Evolutionary conservation across 805 yeast species (phyloP).

Genomic region (Metschnikowia amazonensis): DNA sequence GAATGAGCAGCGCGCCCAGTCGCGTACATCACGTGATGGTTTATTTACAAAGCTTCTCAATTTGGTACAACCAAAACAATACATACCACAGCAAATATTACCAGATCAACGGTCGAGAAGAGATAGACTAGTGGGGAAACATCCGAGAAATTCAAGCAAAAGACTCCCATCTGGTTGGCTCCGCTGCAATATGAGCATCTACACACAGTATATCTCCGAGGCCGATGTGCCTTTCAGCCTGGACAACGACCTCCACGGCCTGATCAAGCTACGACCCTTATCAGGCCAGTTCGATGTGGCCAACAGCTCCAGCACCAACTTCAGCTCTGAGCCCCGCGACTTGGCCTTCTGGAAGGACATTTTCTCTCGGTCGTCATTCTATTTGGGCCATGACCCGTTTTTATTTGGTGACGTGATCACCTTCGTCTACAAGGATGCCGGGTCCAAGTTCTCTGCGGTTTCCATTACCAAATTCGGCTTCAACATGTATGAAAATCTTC

Average conservation of each 20-base stretch:
- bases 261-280: conserved; percentile 23
- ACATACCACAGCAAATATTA: too few species aligned
- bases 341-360: conserved; percentile 36
- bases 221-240: conserved; percentile 10
- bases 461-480: conserved; percentile 66
- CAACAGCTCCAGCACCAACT: not conserved
- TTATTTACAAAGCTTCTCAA: not conserved
- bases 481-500: conserved; percentile 32
- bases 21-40: not conserved
- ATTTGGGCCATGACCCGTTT: conserved; percentile 44
- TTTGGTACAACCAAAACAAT: not conserved
- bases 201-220: conserved; percentile 37
- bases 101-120: too few species aligned
- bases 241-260: conserved; percentile 4
- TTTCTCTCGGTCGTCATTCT: conserved; percentile 50
- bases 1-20: too few species aligned
- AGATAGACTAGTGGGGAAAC: too few species aligned
- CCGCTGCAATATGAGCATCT: conserved; percentile 30
- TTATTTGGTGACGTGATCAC: conserved; percentile 46
- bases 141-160: too few species aligned
- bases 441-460: conserved; percentile 47
- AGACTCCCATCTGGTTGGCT: not conserved
- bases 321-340: conserved; percentile 4
- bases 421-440: conserved; percentile 48
- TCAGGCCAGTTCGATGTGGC: conserved; percentile 24